phyloP scores from a whole-genome alignment of 2,329 filamentous ascomycete species.

The Aureobasidium sp. region DNA sequence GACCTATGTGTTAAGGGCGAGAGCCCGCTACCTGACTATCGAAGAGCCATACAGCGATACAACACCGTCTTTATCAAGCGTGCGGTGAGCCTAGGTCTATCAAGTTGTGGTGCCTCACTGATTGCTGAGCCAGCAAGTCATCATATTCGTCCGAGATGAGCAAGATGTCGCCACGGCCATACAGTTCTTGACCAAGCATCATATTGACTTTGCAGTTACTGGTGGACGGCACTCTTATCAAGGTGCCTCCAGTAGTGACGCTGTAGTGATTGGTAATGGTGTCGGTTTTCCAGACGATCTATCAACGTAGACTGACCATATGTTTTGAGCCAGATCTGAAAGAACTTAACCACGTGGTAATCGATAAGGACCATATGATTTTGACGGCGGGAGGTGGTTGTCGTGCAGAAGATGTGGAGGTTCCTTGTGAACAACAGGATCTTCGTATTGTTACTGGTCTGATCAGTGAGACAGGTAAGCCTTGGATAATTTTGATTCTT shows the following conservation, averaged over 20 bases:
- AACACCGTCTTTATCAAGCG: neutral
- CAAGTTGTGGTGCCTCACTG: too few relatives aligned
- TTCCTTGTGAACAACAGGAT: neutral
- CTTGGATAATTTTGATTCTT: slow-evolving; percentile 30
- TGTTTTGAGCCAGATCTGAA: neutral
- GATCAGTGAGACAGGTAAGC: neutral
- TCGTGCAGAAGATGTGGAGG: neutral
- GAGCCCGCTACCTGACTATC: neutral
- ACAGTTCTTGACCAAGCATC: neutral
- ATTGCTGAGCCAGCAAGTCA: neutral
- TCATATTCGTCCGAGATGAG: neutral
- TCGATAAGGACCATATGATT: neutral
- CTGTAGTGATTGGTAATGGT: neutral
- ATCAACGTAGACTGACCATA: too few relatives aligned
- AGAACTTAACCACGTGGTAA: neutral
- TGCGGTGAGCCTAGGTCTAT: too few relatives aligned
- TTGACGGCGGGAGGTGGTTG: neutral
- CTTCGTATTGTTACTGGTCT: neutral
- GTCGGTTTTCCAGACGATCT: too few relatives aligned
- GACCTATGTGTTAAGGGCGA: neutral
- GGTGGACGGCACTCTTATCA: neutral
- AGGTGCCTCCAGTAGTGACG: neutral
- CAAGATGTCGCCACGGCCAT: neutral
- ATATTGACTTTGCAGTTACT: neutral
- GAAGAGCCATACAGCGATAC: neutral